Evolutionary conservation across 108 stramenopile species (phyloP), one percentile per base, ranked within the genome.

Genomic region (Skeletonema grethae): DNA sequence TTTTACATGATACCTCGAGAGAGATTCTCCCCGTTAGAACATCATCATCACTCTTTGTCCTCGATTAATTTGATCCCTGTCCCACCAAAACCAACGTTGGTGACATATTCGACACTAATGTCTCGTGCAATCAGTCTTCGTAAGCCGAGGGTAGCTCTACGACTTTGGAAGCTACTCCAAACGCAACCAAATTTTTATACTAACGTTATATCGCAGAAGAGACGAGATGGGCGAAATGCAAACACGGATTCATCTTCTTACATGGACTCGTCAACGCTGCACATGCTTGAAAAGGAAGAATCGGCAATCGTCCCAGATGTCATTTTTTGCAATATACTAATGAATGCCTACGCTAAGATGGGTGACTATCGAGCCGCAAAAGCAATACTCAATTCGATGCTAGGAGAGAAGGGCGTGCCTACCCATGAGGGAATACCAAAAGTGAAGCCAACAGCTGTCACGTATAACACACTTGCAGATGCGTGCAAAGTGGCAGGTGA

Each of bases 61-160:
- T 18, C n/a, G 30, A 71, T 73, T 45, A 56, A 78, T 28, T 36
- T 79, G 77, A 63, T 82, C 4, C 35, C 25, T 36, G 56, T 61
- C 32, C 46, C 73, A 32, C 90, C 91, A 18, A 75, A 68, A 7
- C 95, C 95, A 8, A 91, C 88, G 2, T 70, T 94, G 9, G 93
- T 94, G 13, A 91, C 95, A 6, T 96, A 91, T 59, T 93, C 89
- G 3, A 94, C 95, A 9, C 76, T 96, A 34, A 96, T 96, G 90
- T 92, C 91, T 55, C 76, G 93, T 29, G 93, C 95, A n/a, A 71
- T 91, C 5, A 63, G 81, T 36, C 55, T 87, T 34, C 84, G 88
- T 0, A 96, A 96, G 69, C 86, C 87, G 39, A 58, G 65, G 57
- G 85, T 96, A 13, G 89, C 93, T 12, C 66, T 94, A n/a, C 80